A percentile compares a stretch with the other conserved stretches of the same genome.
Evolutionary conservation across 192 early-diverging fungal genomes (phyloP).

Genomic region (Linnemannia hyalina): DNA sequence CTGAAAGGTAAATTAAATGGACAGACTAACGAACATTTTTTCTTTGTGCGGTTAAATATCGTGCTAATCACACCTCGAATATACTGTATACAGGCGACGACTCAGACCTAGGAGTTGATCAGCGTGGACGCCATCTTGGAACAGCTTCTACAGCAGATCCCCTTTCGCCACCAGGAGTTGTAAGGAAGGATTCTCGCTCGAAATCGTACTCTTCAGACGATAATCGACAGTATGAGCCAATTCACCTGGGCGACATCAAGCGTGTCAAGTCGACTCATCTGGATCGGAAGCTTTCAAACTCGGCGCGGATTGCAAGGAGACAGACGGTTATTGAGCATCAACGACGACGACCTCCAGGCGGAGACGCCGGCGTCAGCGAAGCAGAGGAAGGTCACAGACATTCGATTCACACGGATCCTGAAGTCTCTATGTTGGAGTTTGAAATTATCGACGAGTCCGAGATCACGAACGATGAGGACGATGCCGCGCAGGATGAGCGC

Average conservation of each 20-base stretch:
- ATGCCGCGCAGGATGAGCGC: not conserved
- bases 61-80: not conserved
- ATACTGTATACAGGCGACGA: slow-evolving; percentile 25
- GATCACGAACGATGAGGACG: slow-evolving; percentile 24
- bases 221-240: slow-evolving; percentile 42
- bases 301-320: slow-evolving; percentile 60
- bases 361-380: slow-evolving; percentile 13
- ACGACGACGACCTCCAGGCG: slow-evolving; percentile 45
- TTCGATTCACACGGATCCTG: not conserved
- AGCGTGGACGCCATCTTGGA: slow-evolving; percentile 35
- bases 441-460: slow-evolving; percentile 45
- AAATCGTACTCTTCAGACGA: slow-evolving; percentile 62
- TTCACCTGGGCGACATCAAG: slow-evolving; percentile 65
- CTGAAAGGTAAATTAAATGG: slow-evolving; percentile 43
- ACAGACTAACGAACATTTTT: not conserved
- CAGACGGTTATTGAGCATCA: slow-evolving; percentile 67
- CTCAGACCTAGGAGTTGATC: slow-evolving; percentile 3
- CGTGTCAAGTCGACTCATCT: slow-evolving; percentile 67
- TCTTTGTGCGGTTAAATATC: not conserved
- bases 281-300: slow-evolving; percentile 62
- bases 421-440: slow-evolving; percentile 26
- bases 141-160: slow-evolving; percentile 1
- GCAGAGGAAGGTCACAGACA: not conserved
- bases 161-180: slow-evolving; percentile 16
- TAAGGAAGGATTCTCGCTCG: slow-evolving; percentile 58